Evolutionary conservation across 73 alveolate species (phyloP).

Genomic region (Durusdinium trenchii): DNA sequence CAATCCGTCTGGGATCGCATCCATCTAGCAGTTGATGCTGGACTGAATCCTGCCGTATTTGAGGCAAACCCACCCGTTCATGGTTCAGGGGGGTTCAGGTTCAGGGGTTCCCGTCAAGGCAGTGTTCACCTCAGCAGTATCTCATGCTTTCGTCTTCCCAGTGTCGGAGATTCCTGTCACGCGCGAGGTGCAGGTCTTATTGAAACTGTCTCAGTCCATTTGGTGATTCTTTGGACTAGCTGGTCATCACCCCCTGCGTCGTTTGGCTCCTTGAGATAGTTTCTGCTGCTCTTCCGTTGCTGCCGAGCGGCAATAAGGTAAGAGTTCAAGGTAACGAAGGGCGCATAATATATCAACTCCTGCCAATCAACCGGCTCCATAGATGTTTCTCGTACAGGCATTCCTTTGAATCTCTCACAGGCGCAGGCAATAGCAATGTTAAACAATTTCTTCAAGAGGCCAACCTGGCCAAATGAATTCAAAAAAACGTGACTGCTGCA

Average conservation of each 20-base stretch:
- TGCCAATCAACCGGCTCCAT: not conserved
- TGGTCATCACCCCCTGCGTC: too few relatives aligned
- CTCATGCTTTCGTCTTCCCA: not conserved
- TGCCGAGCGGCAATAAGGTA: slow-evolving; percentile 49
- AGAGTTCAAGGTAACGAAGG: slow-evolving; percentile 85
- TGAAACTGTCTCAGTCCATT: too few relatives aligned
- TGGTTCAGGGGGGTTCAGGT: too few relatives aligned
- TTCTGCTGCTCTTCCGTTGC: not conserved
- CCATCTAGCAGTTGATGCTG: too few relatives aligned
- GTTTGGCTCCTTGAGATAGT: too few relatives aligned
- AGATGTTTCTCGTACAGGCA: not conserved
- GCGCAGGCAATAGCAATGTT: not conserved
- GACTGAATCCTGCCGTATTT: too few relatives aligned
- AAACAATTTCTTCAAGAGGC: not conserved
- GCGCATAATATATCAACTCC: slow-evolving; percentile 79
- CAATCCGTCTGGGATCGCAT: not conserved
- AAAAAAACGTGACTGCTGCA: too few relatives aligned
- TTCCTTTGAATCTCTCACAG: not conserved
- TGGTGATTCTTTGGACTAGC: too few relatives aligned
- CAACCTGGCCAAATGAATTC: too few relatives aligned
- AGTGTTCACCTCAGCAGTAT: too few relatives aligned
- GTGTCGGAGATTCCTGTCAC: not conserved
- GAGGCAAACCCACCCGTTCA: too few relatives aligned
- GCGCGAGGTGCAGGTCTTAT: not conserved
- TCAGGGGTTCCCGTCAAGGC: too few relatives aligned